These are phyloP conservation scores for Camellia granthamiana DNA, from an alignment of 148 eudicot genomes.

Conservation along the genomic window DNA sequence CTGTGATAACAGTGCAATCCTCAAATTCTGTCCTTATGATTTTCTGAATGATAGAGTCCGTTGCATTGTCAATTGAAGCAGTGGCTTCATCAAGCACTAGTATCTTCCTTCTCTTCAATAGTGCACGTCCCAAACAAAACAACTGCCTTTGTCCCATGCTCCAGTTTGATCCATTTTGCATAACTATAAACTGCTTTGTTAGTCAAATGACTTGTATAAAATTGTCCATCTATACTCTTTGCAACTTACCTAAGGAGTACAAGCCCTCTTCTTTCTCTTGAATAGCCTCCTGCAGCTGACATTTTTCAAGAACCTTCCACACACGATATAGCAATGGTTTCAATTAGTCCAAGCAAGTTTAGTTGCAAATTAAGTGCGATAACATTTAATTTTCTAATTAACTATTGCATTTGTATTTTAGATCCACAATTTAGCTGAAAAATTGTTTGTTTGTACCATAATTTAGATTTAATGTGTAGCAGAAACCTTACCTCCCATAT, in stretches of 20 bases:
- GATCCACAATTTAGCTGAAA: not conserved
- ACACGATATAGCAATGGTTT: not conserved
- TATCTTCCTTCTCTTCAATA: too few species aligned
- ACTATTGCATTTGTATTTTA: not conserved
- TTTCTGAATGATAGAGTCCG: too few species aligned
- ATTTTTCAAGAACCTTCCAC: slow-evolving; percentile 64
- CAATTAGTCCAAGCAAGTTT: not conserved
- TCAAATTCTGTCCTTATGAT: too few species aligned
- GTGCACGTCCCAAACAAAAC: too few species aligned
- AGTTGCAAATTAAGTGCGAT: not conserved
- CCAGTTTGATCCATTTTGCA: too few species aligned
- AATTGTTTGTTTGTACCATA: not conserved
- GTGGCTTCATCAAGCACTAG: too few species aligned
- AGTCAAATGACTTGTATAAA: not conserved
- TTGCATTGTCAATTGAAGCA: too few species aligned
- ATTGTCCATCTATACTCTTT: not conserved
- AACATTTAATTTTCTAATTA: not conserved
- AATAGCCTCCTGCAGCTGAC: slow-evolving; percentile 73
- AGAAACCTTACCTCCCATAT: slow-evolving; percentile 20
- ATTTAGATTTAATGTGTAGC: not conserved
- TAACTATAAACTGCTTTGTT: not conserved
- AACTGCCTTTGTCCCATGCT: too few species aligned
- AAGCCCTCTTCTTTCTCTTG: slow-evolving; percentile 64
- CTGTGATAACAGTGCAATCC: too few species aligned
- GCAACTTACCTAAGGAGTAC: slow-evolving; percentile 55